These are phyloP conservation scores for Salix brachista DNA, from an alignment of 345 rosid genomes.

Conservation along the genomic window DNA sequence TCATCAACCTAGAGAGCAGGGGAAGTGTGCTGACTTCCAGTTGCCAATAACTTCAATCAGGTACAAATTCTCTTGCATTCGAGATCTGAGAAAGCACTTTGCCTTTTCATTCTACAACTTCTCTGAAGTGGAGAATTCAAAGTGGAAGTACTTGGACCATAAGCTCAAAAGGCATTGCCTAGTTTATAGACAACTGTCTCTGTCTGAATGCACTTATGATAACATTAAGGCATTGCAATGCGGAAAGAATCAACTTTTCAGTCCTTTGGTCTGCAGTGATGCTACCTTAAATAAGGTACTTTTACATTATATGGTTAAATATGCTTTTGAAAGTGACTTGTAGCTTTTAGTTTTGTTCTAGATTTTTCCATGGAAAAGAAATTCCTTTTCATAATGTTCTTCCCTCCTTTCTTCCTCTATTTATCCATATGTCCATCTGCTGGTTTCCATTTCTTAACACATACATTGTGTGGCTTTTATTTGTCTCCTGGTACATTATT, in stretches of 20 bases:
- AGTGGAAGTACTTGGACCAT: constrained; percentile 57
- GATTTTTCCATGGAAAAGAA: background rate
- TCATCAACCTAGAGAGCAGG: constrained; percentile 42
- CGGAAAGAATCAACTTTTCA: constrained; percentile 29
- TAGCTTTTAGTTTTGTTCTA: background rate
- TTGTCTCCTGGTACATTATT: background rate
- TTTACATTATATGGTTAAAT: background rate
- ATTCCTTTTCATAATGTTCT: background rate
- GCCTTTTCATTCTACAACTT: constrained; percentile 60
- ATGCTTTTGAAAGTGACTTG: background rate
- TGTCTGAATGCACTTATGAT: constrained; percentile 62
- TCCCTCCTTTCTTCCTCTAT: background rate
- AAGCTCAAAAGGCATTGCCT: constrained; percentile 51
- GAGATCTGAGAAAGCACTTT: constrained; percentile 51
- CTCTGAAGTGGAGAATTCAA: constrained; percentile 48
- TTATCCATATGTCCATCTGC: background rate
- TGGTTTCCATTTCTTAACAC: background rate
- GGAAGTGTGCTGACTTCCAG: constrained; percentile 41
- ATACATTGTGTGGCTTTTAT: background rate
- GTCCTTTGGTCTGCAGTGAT: constrained; percentile 23
- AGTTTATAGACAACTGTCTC: constrained; percentile 50
- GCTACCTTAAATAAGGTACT: constrained; percentile 34
- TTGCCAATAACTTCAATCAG: constrained; percentile 70
- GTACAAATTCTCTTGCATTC: constrained; percentile 56
- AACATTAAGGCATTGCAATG: constrained; percentile 54